Percentiles rank a stretch among this genome's conserved stretches.
Conservation (phyloP, 2,329 filamentous ascomycete species). For the Epichloe hybrida region DNA sequence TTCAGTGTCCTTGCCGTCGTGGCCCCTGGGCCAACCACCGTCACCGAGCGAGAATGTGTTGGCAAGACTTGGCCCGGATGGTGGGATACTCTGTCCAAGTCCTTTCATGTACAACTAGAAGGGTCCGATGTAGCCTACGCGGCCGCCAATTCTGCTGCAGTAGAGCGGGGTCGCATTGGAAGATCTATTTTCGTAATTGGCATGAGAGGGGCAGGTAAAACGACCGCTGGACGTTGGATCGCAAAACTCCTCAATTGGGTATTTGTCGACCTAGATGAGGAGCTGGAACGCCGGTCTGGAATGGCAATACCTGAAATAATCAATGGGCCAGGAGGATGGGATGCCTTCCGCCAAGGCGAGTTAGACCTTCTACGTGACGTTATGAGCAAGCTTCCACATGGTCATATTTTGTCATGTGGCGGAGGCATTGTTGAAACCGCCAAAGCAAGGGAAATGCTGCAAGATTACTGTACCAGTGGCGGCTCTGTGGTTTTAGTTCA, state of each 20-base stretch:
- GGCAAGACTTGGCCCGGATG: conserved; percentile 98
- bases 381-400: conserved; percentile 59
- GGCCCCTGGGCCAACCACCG: conserved; percentile 56
- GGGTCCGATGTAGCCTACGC: conserved; percentile 47
- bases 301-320: conserved; percentile 82
- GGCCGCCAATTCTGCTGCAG: conserved; percentile 7
- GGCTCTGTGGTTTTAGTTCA: conserved; percentile 81
- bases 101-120: conserved; percentile 63
- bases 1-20: conserved; percentile 78
- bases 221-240: conserved; percentile 81
- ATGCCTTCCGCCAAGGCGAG: conserved; percentile 72
- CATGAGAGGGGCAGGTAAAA: conserved; percentile 95
- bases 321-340: conserved; percentile 60
- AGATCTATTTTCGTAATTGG: conserved; percentile 87
- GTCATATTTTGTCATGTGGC: conserved; percentile 82
- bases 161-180: conserved; percentile 16
- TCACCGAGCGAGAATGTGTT: conserved; percentile 83
- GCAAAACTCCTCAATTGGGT: conserved; percentile 60
- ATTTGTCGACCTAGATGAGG: conserved; percentile 76
- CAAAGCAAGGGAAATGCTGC: conserved; percentile 63
- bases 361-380: conserved; percentile 58
- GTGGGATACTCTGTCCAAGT: conserved; percentile 79
- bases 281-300: conserved; percentile 61
- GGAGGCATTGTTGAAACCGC: conserved; percentile 84
- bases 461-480: conserved; percentile 57